phyloP scores from a whole-genome alignment of 2,329 filamentous ascomycete species.

The Ramularia collo-cygni region DNA sequence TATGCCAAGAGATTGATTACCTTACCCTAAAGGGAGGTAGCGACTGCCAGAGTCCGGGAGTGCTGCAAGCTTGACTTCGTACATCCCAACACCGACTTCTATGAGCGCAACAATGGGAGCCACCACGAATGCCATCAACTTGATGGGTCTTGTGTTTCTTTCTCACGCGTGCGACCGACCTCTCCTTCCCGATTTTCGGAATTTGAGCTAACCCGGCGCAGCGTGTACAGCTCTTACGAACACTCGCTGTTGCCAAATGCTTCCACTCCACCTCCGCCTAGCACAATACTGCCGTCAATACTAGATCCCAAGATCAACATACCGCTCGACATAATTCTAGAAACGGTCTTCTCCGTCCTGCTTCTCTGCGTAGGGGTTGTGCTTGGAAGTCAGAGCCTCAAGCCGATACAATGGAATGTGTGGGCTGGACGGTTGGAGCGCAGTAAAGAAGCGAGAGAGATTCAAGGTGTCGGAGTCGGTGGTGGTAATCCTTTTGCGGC shows the following conservation, averaged over 20 bases:
- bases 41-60: too few species aligned
- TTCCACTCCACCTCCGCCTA: slow-evolving; percentile 32
- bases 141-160: slow-evolving; percentile 69
- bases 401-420: slow-evolving; percentile 75
- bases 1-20: background rate
- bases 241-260: slow-evolving; percentile 63
- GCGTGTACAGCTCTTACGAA: slow-evolving; percentile 94
- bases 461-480: slow-evolving; percentile 59
- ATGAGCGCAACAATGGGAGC: slow-evolving; percentile 53
- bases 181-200: slow-evolving; percentile 1
- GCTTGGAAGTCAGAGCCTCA: slow-evolving; percentile 65
- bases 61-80: too few species aligned
- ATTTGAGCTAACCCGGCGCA: slow-evolving; percentile 34
- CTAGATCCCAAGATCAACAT: slow-evolving; percentile 40
- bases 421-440: slow-evolving; percentile 79
- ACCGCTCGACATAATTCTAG: slow-evolving; percentile 79
- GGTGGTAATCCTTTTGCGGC: slow-evolving; percentile 73
- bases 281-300: slow-evolving; percentile 28
- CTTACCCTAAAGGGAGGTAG: too few species aligned
- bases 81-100: too few species aligned
- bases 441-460: slow-evolving; percentile 50
- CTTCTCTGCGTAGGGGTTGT: slow-evolving; percentile 81
- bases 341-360: slow-evolving; percentile 73
- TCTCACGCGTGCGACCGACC: slow-evolving; percentile 68
- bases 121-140: slow-evolving; percentile 63